These are phyloP conservation scores for Cyphellophora attinorum DNA, from an alignment of 2,329 filamentous ascomycete species.

Conservation along the genomic window DNA sequence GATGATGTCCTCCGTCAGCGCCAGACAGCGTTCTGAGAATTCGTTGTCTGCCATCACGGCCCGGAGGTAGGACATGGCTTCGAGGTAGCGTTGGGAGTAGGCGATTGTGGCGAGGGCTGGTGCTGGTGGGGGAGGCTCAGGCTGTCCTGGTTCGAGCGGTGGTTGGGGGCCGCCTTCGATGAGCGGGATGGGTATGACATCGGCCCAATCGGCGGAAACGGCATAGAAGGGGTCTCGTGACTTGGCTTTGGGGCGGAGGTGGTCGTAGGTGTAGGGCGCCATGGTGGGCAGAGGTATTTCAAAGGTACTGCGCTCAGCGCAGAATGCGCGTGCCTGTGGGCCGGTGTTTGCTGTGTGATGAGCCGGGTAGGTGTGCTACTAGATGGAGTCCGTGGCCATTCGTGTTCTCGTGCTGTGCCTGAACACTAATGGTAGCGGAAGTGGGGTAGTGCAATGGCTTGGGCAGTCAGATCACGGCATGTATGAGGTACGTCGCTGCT, in stretches of 20 bases:
- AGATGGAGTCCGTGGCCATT: too few relatives aligned
- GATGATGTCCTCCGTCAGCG: slow-evolving; percentile 82
- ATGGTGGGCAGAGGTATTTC: not conserved
- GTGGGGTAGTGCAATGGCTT: too few relatives aligned
- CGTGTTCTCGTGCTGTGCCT: too few relatives aligned
- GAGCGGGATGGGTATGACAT: slow-evolving; percentile 72
- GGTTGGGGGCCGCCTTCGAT: slow-evolving; percentile 56
- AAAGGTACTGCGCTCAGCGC: too few relatives aligned
- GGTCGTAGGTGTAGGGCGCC: slow-evolving; percentile 1
- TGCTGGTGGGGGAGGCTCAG: slow-evolving; percentile 6
- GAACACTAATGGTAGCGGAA: too few relatives aligned
- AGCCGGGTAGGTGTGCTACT: too few relatives aligned
- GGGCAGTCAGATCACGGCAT: too few relatives aligned
- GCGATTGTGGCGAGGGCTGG: slow-evolving; percentile 82
- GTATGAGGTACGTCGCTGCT: too few relatives aligned
- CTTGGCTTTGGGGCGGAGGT: slow-evolving; percentile 4
- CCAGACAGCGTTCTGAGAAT: slow-evolving; percentile 65
- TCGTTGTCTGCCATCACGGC: slow-evolving; percentile 88
- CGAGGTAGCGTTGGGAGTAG: slow-evolving; percentile 80
- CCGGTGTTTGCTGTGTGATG: too few relatives aligned
- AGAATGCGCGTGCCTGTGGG: too few relatives aligned
- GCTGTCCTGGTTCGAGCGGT: slow-evolving; percentile 2
- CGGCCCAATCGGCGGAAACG: slow-evolving; percentile 69
- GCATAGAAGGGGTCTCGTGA: slow-evolving; percentile 37
- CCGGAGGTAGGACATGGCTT: slow-evolving; percentile 87